A percentile compares a stretch with the other conserved stretches of the same genome.
phyloP scores from a whole-genome alignment of 345 rosid species.

The Syzygium aromaticum region DNA sequence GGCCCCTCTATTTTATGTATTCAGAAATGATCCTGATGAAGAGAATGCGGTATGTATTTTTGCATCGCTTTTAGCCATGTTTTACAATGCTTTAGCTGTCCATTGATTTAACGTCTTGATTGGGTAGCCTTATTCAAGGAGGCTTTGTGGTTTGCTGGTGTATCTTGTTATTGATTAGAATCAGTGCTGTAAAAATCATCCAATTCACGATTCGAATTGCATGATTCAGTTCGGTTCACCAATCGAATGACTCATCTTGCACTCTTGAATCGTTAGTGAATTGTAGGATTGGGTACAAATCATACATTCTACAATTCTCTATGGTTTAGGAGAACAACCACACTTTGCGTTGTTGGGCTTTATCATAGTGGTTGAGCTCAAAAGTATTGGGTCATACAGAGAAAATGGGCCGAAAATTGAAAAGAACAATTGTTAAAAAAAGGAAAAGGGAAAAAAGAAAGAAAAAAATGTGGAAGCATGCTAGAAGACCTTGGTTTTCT shows the following conservation, averaged over 20 bases:
- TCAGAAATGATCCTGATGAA: constrained; percentile 72
- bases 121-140: neutral
- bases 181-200: neutral
- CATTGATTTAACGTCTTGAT: neutral
- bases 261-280: neutral
- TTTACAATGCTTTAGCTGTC: neutral
- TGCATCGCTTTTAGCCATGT: neutral
- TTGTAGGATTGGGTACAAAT: neutral
- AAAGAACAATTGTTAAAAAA: neutral
- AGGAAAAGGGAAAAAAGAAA: no score
- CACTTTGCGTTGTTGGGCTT: neutral
- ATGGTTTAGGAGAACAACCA: neutral
- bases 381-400: neutral
- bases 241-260: neutral
- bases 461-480: neutral
- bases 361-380: neutral
- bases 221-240: neutral
- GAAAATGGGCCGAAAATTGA: neutral
- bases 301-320: neutral
- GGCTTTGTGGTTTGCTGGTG: neutral
- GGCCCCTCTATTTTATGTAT: constrained; percentile 86
- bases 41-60: constrained; percentile 58
- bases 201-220: neutral
- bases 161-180: neutral
- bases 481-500: neutral